phyloP scores from a whole-genome alignment of 345 rosid species.

The Hypericum androsaemum region DNA sequence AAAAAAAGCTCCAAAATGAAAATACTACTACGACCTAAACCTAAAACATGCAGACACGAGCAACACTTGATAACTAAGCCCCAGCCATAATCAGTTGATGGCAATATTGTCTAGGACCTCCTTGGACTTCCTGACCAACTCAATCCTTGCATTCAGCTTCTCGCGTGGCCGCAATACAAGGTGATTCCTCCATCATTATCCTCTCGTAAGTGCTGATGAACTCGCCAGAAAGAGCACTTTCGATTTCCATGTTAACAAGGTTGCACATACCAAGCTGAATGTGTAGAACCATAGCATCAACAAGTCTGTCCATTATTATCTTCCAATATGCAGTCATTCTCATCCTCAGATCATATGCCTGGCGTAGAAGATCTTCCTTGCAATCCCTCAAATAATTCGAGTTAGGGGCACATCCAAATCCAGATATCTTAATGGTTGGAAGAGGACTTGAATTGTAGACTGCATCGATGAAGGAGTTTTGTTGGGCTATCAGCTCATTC shows the following conservation, averaged over 20 bases:
- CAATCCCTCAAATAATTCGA: not conserved
- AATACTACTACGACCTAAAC: too few species aligned
- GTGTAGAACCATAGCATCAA: constrained; percentile 20
- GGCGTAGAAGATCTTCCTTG: not conserved
- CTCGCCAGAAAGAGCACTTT: constrained; percentile 11
- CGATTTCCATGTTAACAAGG: constrained; percentile 19
- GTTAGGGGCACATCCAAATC: constrained; percentile 11
- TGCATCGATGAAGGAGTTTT: not conserved
- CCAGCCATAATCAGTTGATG: not conserved
- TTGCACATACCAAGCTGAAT: constrained; percentile 6
- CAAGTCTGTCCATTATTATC: constrained; percentile 22
- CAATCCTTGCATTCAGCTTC: constrained; percentile 18
- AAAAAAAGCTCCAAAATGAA: too few species aligned
- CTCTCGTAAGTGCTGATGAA: constrained; percentile 12
- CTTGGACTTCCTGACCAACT: constrained; percentile 18
- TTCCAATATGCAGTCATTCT: constrained; percentile 25
- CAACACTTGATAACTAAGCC: too few species aligned
- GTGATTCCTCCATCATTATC: constrained; percentile 24
- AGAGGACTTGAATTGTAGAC: not conserved
- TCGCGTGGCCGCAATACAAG: constrained; percentile 7
- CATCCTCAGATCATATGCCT: constrained; percentile 26
- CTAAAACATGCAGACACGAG: too few species aligned
- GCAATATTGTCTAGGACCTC: constrained; percentile 16
- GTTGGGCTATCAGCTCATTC: constrained; percentile 15
- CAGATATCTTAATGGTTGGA: not conserved